A percentile compares a stretch with the other conserved stretches of the same genome.
Evolutionary conservation across 2,329 filamentous ascomycete species (phyloP).

Genomic region (Fusarium pininemorale): DNA sequence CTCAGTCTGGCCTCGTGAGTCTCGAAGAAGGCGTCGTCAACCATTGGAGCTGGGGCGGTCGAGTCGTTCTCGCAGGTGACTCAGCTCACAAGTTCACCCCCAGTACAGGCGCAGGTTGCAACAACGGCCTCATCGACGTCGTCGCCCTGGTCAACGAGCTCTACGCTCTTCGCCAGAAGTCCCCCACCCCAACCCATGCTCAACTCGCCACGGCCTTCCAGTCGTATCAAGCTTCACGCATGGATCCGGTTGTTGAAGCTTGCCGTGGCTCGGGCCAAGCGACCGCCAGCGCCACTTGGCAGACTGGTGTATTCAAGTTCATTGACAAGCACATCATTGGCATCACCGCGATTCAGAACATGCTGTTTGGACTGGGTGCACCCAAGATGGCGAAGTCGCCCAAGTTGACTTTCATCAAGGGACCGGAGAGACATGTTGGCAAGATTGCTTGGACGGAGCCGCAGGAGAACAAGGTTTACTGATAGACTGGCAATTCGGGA

Average conservation of each 20-base stretch:
- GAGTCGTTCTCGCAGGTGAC: constrained; percentile 50
- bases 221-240: constrained; percentile 19
- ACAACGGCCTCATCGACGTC: constrained; percentile 49
- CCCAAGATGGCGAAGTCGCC: constrained; percentile 14
- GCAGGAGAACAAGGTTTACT: background rate
- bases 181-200: background rate
- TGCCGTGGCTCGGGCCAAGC: background rate
- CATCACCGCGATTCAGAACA: constrained; percentile 7
- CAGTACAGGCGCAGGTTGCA: constrained; percentile 47
- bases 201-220: constrained; percentile 18
- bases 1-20: constrained; percentile 43
- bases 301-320: constrained; percentile 20
- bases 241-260: constrained; percentile 10
- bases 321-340: constrained; percentile 26
- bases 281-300: constrained; percentile 28
- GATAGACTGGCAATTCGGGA: background rate
- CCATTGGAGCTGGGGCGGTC: constrained; percentile 48
- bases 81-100: constrained; percentile 52
- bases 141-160: constrained; percentile 44
- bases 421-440: background rate
- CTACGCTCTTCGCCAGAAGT: background rate
- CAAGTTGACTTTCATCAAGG: constrained; percentile 1
- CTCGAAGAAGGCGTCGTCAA: constrained; percentile 50
- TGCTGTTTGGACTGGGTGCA: background rate
- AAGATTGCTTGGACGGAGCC: background rate